Base-by-base conservation (phyloP, 1,284 basidiomycete genomes). In the Fistulina hepatica region DNA sequence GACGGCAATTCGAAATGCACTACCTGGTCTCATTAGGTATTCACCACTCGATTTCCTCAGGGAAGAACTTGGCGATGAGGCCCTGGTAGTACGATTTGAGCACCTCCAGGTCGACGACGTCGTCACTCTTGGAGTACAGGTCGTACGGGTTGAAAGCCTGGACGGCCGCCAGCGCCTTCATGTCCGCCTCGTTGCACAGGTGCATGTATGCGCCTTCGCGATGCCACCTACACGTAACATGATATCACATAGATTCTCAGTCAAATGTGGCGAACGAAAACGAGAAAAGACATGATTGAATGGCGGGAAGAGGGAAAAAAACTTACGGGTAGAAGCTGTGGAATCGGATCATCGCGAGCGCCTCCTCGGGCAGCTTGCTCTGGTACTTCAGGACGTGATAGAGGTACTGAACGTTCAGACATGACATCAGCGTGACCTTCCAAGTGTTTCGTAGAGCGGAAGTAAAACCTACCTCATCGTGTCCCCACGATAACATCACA, bases 401-500 rank as follows among this genome's bases (percentile, higher is more conserved):
- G 6, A 86, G 62, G 52, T 86, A 86, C 81, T 84, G 46, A 23
- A 36, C 11, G 35, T 37, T 31, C 38, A 35, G 48, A 35, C 31
- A 44, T 26, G 41, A 19, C 13, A 19, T 31, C 13, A 31, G 28
- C 11, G n/a, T 33, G 35, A 36, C 43, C 31, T 20, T 30, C 36
- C 25, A 52, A 45, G 42, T 30, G n/a, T 25, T 28, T 40, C 24
- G 36, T 36, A 35, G 26, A 27, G 22, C 25, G 31, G 10, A 40
- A 31, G 22, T n/a, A 19, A 12, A 38, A 46, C 64, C 23, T 49
- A 78, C 79, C 69, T 90, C 88, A 52, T 92, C 89, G 54, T 93
- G 90, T 4, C 89, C 89, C 80, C 84, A 92, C 20, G 78, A 82
- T 22, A 93, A 62, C 83, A 92, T 86, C 44, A 93, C 84, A 52